Base-by-base conservation (phyloP, 2,329 filamentous ascomycete genomes). In the Trichothecium roseum region DNA sequence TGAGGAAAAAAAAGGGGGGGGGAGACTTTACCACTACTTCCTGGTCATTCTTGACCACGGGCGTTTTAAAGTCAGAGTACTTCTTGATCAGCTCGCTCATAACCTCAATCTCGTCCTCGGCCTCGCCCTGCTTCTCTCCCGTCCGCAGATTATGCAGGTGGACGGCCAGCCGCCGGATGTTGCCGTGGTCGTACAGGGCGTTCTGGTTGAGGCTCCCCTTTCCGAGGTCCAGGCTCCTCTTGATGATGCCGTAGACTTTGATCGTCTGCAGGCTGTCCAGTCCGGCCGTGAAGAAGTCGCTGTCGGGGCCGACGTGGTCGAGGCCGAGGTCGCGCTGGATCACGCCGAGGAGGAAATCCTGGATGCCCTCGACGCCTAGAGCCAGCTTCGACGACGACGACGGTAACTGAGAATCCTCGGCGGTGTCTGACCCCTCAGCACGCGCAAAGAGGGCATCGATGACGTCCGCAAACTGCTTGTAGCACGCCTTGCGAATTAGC, bases 201-300 rank as follows among this genome's bases (percentile, higher is more conserved):
- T 68, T 67, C 7, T 3, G 53, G 29, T 20, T 62, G 40, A 41
- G 30, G 12, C 8, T 53, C 40, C 14, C 46, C 42, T 15, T 50
- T 50, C 3, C n/a, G n/a, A 68, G 44, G 10, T 59, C 51, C 12
- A 68, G 52, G 17, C 58, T 46, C 13, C 54, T 47, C 26, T 63
- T 47, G 17, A 69, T 51, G 3, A 64, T 37, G 4, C 61, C 52
- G 15, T 64, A 57, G 2, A 64, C 41, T n/a, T 66, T 60, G 12
- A 63, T 62, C 2, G 63, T 63, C 14, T 63, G 61, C 8, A 68
- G 45, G 38, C 63, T 68, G 42, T 69, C 65, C 14, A 69, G 42
- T 0, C 65, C 66, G 1, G 55, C 49, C 2, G 55, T 49, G 40
- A 67, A 68, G 43, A 69, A 62, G 39, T 66, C 62, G 4, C n/a